Base-by-base conservation (phyloP, 805 yeast species). In the Yarrowia osloensis region DNA sequence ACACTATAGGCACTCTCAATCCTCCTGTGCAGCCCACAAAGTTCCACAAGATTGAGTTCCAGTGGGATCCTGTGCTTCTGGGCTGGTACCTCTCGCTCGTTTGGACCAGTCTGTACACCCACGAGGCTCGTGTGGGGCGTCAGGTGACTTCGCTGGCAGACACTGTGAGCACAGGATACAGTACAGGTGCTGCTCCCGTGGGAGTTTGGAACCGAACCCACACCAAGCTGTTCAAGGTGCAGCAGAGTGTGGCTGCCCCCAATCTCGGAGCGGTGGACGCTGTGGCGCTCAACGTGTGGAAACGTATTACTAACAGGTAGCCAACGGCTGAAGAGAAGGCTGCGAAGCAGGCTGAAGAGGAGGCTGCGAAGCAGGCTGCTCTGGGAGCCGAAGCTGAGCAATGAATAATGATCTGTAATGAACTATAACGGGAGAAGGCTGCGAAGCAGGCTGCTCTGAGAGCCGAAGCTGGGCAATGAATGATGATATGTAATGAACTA, bases 241-340 rank as follows among this genome's bases (percentile, higher is more conserved):
- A 61, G 42, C 65, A 61, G 44, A 61, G 42, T 15, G 39, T 29
- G 13, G 66, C 44, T 17, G 40, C 66, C 17, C 54, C 52, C 15
- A 44, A 61, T 24, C 33, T 61, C n/a, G 66, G 66, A 3, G 66
- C 66, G 0, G 52, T 61, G 9, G 66, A 61, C 15, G 66, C 66
- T n/a, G 66, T 61, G 17, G 66, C 66, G 11, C 9, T 61, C 44
- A 44, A 44, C 24, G 66, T 61, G 47, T 61, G 66, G 66, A 61
- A 46, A 17, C 54, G 66, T 7, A 61, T 61, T 35, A 61, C 66
- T 24, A 61, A 33, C 24, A 44, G 66, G 35, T 57, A 49, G 39
- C 26, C 26, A 29, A 19, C 26, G 12, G 7, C 21, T n/a, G n/a
- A n/a, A n/a, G n/a, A n/a, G n/a, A n/a, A n/a, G n/a, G n/a, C n/a